Evolutionary conservation across 169 alveolate genomes (phyloP).

Genomic region (Plasmodium malariae): DNA sequence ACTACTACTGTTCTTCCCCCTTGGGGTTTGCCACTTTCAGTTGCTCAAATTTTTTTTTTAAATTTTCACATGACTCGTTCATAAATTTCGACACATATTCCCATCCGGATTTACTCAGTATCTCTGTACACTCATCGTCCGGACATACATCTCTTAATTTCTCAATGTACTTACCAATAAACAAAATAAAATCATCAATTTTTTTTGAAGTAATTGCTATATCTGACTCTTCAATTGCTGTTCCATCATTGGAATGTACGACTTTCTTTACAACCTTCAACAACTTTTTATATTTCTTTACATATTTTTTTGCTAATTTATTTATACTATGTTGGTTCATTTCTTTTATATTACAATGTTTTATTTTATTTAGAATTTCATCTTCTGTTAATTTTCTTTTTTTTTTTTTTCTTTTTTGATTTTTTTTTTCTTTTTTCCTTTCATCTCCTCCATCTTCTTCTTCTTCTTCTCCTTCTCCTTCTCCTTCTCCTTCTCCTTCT

Average conservation of each 20-base stretch:
- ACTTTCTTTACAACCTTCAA: conserved; percentile 50
- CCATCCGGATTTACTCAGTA: conserved; percentile 36
- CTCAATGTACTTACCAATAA: conserved; percentile 33
- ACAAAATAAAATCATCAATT: conserved; percentile 28
- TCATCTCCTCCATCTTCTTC: neutral
- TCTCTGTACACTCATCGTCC: conserved; percentile 31
- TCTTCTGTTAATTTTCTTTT: conserved; percentile 25
- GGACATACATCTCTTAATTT: conserved; percentile 15
- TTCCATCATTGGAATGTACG: neutral
- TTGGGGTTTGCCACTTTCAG: neutral
- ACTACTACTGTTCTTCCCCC: neutral
- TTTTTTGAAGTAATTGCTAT: neutral
- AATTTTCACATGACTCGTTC: conserved; percentile 1
- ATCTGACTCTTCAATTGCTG: neutral
- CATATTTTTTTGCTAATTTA: conserved; percentile 36
- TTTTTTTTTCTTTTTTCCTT: conserved; percentile 23
- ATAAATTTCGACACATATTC: conserved; percentile 45
- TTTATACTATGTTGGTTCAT: conserved; percentile 69
- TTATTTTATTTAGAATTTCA: conserved; percentile 41
- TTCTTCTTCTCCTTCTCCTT: neutral
- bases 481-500: neutral
- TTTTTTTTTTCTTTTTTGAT: conserved; percentile 29
- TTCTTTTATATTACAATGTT: conserved; percentile 30
- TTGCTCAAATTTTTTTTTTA: conserved; percentile 1
- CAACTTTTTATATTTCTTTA: conserved; percentile 63